Percentiles rank a stretch among this genome's conserved stretches.
Conservation (phyloP, 345 rosid species). For the Rhodomyrtus tomentosa region DNA sequence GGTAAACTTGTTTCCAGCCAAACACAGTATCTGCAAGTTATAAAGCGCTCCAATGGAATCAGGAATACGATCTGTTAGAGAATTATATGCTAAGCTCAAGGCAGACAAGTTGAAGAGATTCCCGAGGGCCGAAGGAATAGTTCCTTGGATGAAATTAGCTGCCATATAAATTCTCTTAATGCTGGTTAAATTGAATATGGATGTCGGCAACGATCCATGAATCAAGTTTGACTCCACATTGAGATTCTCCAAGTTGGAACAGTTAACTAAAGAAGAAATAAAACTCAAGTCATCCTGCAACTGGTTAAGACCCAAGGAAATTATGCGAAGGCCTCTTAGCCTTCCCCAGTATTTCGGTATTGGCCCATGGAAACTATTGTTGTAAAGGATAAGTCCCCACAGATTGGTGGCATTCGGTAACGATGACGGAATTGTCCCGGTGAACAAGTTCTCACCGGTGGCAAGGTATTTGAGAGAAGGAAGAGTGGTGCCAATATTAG, state of each 20-base stretch:
- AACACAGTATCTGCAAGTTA: rapidly evolving
- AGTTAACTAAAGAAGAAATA: not conserved
- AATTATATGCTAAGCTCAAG: rapidly evolving
- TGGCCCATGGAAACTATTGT: not conserved
- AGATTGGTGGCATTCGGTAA: not conserved
- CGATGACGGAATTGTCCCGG: not conserved
- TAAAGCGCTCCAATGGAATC: not conserved
- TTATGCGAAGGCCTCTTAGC: rapidly evolving
- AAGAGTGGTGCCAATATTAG: not conserved
- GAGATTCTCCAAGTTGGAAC: not conserved
- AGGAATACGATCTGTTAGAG: rapidly evolving
- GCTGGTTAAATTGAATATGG: not conserved
- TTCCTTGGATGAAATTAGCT: not conserved
- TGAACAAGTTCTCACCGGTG: rapidly evolving
- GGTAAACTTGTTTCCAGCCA: rapidly evolving
- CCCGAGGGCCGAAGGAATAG: not conserved
- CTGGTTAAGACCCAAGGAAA: rapidly evolving
- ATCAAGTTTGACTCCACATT: rapidly evolving
- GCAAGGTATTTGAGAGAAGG: rapidly evolving
- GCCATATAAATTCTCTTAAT: rapidly evolving
- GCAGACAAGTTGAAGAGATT: not conserved
- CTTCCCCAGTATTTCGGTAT: not conserved
- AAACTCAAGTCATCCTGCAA: not conserved
- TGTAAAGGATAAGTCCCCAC: rapidly evolving
- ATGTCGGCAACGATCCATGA: not conserved